These are phyloP conservation scores for Haplosporangium sp. DNA, from an alignment of 371 early-diverging fungal species.

Conservation along the genomic window DNA sequence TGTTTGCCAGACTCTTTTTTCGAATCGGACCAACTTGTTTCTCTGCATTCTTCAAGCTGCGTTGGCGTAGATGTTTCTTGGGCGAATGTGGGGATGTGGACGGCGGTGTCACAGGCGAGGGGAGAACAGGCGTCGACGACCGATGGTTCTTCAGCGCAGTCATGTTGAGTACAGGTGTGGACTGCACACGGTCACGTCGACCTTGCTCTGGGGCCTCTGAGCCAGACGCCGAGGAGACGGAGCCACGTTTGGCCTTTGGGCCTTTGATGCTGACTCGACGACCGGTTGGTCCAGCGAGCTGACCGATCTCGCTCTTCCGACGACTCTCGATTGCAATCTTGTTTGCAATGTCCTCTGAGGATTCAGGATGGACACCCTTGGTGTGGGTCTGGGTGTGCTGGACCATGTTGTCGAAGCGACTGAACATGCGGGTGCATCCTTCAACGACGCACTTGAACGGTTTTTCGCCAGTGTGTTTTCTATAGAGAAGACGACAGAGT, in stretches of 20 bases:
- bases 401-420: constrained; percentile 74
- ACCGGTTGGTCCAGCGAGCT: constrained; percentile 10
- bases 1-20: constrained; percentile 17
- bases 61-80: constrained; percentile 20
- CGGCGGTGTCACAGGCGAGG: constrained; percentile 36
- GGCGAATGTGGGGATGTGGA: constrained; percentile 23
- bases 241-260: constrained; percentile 21
- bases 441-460: constrained; percentile 69
- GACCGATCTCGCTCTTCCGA: constrained; percentile 49
- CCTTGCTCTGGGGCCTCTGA: constrained; percentile 19
- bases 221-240: constrained; percentile 28
- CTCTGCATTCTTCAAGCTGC: too few relatives aligned
- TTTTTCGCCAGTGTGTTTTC: constrained; percentile 74
- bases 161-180: constrained; percentile 30
- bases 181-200: constrained; percentile 29
- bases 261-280: constrained; percentile 32
- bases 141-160: constrained; percentile 13
- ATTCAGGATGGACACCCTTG: constrained; percentile 37
- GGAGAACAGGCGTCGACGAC: constrained; percentile 24
- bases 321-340: constrained; percentile 52
- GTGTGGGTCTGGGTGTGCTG: constrained; percentile 72
- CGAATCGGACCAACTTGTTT: constrained; percentile 14
- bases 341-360: constrained; percentile 29
- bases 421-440: constrained; percentile 68
- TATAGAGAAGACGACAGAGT: constrained; percentile 8